These are phyloP conservation scores for Blepharisma undulans DNA, from an alignment of 169 alveolate species.

Conservation along the genomic window DNA sequence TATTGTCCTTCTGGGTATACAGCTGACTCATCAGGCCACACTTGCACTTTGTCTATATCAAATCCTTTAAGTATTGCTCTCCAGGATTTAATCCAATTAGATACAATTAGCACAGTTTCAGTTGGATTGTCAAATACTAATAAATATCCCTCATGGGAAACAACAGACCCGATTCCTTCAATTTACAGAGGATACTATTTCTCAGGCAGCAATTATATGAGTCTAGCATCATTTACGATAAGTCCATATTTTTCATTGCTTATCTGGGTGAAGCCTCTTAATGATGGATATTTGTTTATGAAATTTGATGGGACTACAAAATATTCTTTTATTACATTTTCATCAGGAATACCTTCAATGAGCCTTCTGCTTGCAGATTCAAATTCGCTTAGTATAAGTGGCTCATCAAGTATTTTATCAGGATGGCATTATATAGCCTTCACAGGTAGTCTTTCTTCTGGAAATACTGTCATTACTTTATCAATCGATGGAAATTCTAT, in stretches of 20 bases:
- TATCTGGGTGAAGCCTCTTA: neutral
- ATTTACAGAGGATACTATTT: slow-evolving; percentile 31
- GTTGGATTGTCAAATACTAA: neutral
- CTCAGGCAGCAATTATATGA: neutral
- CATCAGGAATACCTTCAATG: neutral
- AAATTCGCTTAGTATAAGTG: neutral
- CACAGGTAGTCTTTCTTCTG: neutral
- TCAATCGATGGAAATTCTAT: neutral
- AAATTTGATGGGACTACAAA: neutral
- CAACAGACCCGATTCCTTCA: slow-evolving; percentile 12
- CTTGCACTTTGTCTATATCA: neutral
- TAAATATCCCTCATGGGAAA: neutral
- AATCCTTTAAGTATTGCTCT: neutral
- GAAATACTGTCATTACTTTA: neutral
- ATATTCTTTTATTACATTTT: neutral
- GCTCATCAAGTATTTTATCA: neutral
- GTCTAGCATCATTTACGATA: neutral
- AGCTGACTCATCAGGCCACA: neutral
- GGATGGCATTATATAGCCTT: neutral
- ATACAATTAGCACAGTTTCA: neutral
- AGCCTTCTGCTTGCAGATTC: neutral
- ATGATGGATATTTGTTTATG: neutral
- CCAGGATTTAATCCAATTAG: neutral
- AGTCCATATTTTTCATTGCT: neutral
- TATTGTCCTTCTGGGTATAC: slow-evolving; percentile 26